phyloP scores from a whole-genome alignment of 164 flowering plant genomes.

The Dillenia suffruticosa region DNA sequence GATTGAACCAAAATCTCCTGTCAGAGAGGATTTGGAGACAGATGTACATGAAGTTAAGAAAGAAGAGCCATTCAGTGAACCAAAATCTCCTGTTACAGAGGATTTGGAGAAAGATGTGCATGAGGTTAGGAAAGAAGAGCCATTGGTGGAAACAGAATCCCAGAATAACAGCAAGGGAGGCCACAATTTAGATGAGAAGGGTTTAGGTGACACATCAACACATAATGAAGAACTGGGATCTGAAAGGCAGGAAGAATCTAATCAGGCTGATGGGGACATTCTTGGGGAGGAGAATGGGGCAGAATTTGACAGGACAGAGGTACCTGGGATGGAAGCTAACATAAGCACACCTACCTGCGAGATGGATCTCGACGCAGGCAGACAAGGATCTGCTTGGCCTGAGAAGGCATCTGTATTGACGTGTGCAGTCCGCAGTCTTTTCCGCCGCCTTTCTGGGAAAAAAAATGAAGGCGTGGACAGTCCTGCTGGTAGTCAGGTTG shows the following conservation, averaged over 20 bases:
- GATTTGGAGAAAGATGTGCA: background rate
- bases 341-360: conserved; percentile 31
- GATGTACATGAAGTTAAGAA: conserved; percentile 6
- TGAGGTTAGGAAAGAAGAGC: conserved; percentile 15
- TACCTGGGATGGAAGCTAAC: conserved; percentile 41
- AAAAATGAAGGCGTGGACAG: conserved; percentile 32
- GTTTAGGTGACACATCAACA: conserved; percentile 6
- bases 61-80: conserved; percentile 7
- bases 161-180: conserved; percentile 14
- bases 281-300: conserved; percentile 31
- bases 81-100: background rate
- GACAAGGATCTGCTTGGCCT: conserved; percentile 55
- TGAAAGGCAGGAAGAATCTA: conserved; percentile 20
- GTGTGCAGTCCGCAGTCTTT: conserved; percentile 51
- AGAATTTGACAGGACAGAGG: conserved; percentile 72
- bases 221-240: conserved; percentile 8
- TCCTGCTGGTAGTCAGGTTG: conserved; percentile 19
- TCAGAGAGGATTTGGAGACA: background rate
- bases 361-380: conserved; percentile 30
- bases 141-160: conserved; percentile 19
- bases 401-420: conserved; percentile 60
- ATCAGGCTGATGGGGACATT: conserved; percentile 18
- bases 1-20: no score
- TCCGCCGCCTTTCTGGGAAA: conserved; percentile 76
- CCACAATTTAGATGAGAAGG: conserved; percentile 11